Percentiles rank a stretch among this genome's conserved stretches.
phyloP scores from a whole-genome alignment of 306 rosid species.

The Glycyrrhiza uralensis region DNA sequence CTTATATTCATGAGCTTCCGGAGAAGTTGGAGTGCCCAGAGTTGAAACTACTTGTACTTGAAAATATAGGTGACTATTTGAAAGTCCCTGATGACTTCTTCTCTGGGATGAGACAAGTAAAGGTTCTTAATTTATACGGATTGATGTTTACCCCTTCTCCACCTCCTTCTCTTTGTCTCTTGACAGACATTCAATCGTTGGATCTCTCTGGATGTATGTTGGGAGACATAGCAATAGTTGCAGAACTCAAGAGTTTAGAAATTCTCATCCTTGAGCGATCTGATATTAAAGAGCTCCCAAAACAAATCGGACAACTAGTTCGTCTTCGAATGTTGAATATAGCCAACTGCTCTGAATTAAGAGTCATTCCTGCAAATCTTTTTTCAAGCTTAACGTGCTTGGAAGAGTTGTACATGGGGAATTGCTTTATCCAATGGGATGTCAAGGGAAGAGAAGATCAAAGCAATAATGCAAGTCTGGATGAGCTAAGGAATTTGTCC shows the following conservation, averaged over 20 bases:
- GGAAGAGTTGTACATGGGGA: background rate
- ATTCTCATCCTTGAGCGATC: background rate
- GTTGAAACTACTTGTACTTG: background rate
- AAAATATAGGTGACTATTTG: background rate
- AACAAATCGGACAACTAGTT: slow-evolving; percentile 19
- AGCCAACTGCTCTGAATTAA: background rate
- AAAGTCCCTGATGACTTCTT: too few species aligned
- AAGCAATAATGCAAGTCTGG: background rate
- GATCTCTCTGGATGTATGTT: background rate
- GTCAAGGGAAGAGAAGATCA: background rate
- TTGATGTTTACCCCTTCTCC: background rate
- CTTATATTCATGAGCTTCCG: background rate
- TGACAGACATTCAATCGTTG: background rate
- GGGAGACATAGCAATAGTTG: background rate
- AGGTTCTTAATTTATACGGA: background rate
- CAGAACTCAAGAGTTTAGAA: background rate
- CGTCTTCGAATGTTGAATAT: background rate
- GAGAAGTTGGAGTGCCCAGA: background rate
- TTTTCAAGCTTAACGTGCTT: background rate
- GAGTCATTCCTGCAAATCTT: background rate
- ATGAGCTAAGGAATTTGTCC: background rate
- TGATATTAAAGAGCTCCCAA: slow-evolving; percentile 2
- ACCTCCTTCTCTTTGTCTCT: background rate
- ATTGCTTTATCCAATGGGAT: background rate
- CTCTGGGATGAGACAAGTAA: background rate